Percentiles rank a stretch among this genome's conserved stretches.
Conservation (phyloP, 345 rosid species). For the Nephelium lappaceum region DNA sequence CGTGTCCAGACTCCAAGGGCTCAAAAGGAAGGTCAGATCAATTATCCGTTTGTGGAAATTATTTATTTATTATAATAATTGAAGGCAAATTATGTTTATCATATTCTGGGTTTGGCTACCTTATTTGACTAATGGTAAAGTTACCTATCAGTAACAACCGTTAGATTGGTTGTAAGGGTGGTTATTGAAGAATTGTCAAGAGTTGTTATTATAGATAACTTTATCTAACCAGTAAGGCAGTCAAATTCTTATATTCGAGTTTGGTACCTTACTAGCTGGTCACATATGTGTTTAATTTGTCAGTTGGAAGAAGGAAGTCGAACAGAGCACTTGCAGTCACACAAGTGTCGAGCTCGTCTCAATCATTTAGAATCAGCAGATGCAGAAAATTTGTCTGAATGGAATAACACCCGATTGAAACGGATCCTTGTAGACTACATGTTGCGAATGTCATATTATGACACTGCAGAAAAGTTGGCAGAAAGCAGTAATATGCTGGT, state of each 20-base stretch:
- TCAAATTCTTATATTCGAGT: too few species aligned
- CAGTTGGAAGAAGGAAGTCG: constrained; percentile 88
- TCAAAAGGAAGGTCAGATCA: constrained; percentile 75
- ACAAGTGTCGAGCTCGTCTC: constrained; percentile 83
- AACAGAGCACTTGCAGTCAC: constrained; percentile 79
- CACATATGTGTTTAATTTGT: not conserved
- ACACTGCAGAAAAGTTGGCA: constrained; percentile 77
- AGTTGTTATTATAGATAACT: too few species aligned
- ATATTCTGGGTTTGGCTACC: not conserved
- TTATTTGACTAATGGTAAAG: too few species aligned
- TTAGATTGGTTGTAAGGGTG: too few species aligned
- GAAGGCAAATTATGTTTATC: not conserved
- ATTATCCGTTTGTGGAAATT: not conserved
- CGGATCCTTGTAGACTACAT: constrained; percentile 92
- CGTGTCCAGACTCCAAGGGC: constrained; percentile 93
- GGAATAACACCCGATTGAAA: constrained; percentile 74
- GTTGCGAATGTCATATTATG: constrained; percentile 89
- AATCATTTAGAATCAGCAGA: constrained; percentile 88
- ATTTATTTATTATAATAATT: not conserved
- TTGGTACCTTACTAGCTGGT: too few species aligned
- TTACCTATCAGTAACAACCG: too few species aligned
- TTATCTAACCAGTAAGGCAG: too few species aligned
- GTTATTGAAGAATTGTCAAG: too few species aligned
- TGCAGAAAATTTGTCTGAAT: constrained; percentile 66
- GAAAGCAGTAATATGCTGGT: constrained; percentile 78